A percentile compares a stretch with the other conserved stretches of the same genome.
Conservation (phyloP, 2,329 filamentous ascomycete genomes). For the Sclerotinia minor region DNA sequence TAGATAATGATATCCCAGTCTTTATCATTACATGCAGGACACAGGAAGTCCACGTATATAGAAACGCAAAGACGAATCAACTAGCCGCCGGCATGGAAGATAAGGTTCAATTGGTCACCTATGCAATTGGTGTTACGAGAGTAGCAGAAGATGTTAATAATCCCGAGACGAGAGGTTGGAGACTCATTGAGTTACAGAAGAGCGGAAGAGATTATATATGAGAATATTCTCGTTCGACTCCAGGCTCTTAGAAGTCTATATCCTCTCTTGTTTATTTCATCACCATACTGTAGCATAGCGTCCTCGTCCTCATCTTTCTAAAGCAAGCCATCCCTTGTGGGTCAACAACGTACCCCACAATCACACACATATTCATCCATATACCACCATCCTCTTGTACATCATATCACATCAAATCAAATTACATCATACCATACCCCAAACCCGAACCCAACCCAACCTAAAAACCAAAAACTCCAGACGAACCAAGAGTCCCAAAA, state of each 20-base stretch:
- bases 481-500: slow-evolving; percentile 1
- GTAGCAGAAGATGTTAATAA: slow-evolving; percentile 96
- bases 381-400: neutral
- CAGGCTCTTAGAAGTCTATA: neutral
- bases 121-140: slow-evolving; percentile 93
- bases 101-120: slow-evolving; percentile 96
- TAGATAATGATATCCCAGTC: slow-evolving; percentile 87
- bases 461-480: neutral
- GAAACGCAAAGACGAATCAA: slow-evolving; percentile 84
- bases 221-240: slow-evolving; percentile 37
- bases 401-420: neutral
- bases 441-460: neutral
- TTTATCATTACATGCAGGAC: slow-evolving; percentile 97
- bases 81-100: slow-evolving; percentile 98
- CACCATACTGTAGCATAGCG: slow-evolving; percentile 4
- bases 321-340: neutral
- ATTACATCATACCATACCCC: neutral
- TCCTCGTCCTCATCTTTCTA: neutral
- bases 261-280: neutral
- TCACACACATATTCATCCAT: neutral
- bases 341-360: neutral
- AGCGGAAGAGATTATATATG: slow-evolving; percentile 86
- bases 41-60: slow-evolving; percentile 96
- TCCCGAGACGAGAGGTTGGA: slow-evolving; percentile 94
- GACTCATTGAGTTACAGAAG: slow-evolving; percentile 98